These are phyloP conservation scores for Drechslerella coelobrocha DNA, from an alignment of 2,329 filamentous ascomycete genomes.

Conservation along the genomic window DNA sequence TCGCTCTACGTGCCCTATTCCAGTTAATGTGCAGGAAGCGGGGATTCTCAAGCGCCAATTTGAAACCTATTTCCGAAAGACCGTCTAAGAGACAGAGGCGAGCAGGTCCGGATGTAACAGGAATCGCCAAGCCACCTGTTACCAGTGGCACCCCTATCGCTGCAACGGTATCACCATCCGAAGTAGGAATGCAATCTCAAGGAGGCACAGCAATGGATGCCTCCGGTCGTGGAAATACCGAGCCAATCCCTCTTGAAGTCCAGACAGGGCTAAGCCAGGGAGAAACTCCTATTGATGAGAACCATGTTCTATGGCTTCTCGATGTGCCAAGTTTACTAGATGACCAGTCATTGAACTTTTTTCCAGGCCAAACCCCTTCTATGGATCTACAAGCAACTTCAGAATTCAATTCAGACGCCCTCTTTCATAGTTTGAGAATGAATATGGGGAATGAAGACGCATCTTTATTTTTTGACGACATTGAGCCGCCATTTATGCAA, in stretches of 20 bases:
- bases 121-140: background rate
- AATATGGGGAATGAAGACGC: conserved; percentile 42
- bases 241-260: background rate
- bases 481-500: conserved; percentile 15
- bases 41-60: conserved; percentile 5
- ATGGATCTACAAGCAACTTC: conserved; percentile 30
- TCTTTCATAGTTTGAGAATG: conserved; percentile 40
- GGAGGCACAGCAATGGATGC: background rate
- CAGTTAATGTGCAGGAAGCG: conserved; percentile 36
- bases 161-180: background rate
- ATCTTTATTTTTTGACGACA: conserved; percentile 30
- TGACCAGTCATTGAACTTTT: conserved; percentile 40
- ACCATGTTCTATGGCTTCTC: conserved; percentile 37
- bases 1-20: conserved; percentile 30
- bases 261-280: conserved; percentile 9
- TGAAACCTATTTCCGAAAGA: background rate
- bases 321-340: conserved; percentile 34
- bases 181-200: background rate
- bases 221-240: background rate
- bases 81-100: conserved; percentile 18
- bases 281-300: conserved; percentile 27
- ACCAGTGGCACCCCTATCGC: background rate
- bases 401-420: conserved; percentile 32
- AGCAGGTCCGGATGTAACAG: background rate
- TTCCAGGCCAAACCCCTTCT: conserved; percentile 22